phyloP scores from a whole-genome alignment of 257 asterid species.

The Solanum paucissectum region DNA sequence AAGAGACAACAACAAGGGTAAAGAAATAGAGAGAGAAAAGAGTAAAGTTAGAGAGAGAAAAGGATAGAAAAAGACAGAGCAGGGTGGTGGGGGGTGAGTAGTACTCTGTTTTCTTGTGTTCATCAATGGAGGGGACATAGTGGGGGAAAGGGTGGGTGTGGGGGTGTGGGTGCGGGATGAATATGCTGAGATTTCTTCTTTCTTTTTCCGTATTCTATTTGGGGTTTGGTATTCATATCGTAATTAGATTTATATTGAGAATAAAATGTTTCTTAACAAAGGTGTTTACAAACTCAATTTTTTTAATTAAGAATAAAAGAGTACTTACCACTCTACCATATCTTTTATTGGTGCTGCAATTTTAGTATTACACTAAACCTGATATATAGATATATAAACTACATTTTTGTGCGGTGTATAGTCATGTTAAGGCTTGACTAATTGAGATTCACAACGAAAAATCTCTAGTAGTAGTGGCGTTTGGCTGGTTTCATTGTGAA shows the following conservation, averaged over 20 bases:
- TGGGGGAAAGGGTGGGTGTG: background rate
- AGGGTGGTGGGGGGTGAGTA: background rate
- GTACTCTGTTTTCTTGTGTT: background rate
- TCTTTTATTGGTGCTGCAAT: too few relatives aligned
- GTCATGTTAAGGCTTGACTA: background rate
- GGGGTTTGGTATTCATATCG: too few relatives aligned
- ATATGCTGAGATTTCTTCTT: background rate
- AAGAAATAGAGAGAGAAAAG: background rate
- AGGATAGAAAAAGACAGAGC: background rate
- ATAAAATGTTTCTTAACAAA: too few relatives aligned
- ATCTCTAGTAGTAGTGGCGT: background rate
- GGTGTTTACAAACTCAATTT: rapidly evolving
- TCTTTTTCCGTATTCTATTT: background rate
- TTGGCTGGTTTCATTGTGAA: background rate
- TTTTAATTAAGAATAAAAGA: too few relatives aligned
- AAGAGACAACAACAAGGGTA: background rate
- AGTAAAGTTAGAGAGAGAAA: background rate
- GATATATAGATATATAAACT: too few relatives aligned
- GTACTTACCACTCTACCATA: too few relatives aligned
- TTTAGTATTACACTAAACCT: background rate
- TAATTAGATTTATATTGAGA: too few relatives aligned
- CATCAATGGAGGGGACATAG: background rate
- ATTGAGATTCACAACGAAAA: too few relatives aligned
- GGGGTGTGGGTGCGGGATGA: too few relatives aligned
- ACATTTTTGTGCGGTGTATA: too few relatives aligned